Evolutionary conservation across 352 stramenopile genomes (phyloP).

Genomic region (Lagenidium sp.): DNA sequence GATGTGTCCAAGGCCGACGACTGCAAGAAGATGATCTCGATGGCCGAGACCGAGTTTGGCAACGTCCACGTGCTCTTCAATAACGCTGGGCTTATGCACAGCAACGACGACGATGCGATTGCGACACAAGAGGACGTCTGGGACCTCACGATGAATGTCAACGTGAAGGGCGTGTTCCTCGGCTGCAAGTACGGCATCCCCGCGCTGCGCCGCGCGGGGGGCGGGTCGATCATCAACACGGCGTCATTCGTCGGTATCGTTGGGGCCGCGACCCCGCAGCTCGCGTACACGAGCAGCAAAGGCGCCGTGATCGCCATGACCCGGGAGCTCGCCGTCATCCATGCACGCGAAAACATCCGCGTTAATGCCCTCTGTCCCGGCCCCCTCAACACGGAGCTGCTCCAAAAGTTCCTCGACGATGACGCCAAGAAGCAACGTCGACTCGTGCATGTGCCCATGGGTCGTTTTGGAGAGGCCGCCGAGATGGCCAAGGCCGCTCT

Average conservation of each 20-base stretch:
- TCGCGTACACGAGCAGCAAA: constrained; percentile 86
- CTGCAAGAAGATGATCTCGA: constrained; percentile 66
- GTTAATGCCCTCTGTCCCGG: constrained; percentile 83
- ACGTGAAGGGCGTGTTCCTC: constrained; percentile 87
- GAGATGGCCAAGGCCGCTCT: constrained; percentile 86
- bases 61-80: constrained; percentile 79
- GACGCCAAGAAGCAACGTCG: constrained; percentile 82
- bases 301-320: constrained; percentile 84
- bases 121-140: constrained; percentile 70
- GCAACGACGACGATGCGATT: constrained; percentile 68
- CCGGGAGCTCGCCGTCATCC: constrained; percentile 76
- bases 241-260: constrained; percentile 80
- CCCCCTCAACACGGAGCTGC: constrained; percentile 76
- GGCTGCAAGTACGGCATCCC: constrained; percentile 84
- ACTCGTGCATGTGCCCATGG: constrained; percentile 84
- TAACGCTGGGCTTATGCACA: constrained; percentile 85
- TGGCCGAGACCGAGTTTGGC: constrained; percentile 76
- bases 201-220: constrained; percentile 63
- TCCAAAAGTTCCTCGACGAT: constrained; percentile 83
- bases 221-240: constrained; percentile 85
- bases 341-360: constrained; percentile 82
- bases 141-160: constrained; percentile 84
- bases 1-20: constrained; percentile 71
- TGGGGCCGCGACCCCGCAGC: constrained; percentile 72
- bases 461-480: constrained; percentile 73